phyloP scores from a whole-genome alignment of 2,329 filamentous ascomycete species.

The Scopulariopsis brevicaulis region DNA sequence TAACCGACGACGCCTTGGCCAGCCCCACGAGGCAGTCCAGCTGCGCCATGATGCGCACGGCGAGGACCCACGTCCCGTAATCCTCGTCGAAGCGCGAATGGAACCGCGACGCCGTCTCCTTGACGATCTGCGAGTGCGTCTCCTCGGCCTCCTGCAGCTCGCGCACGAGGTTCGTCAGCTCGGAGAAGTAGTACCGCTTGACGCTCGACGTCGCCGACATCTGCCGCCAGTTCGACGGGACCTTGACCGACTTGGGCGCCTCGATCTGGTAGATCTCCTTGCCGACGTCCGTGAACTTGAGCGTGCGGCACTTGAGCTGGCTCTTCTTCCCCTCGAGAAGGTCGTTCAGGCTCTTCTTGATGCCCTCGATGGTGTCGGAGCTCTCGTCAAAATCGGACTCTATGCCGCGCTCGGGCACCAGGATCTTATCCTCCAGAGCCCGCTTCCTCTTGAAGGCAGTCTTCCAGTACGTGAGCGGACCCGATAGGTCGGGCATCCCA shows the following conservation, averaged over 20 bases:
- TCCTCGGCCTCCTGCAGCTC: constrained; percentile 90
- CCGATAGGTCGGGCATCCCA: constrained; percentile 73
- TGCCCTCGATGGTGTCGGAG: constrained; percentile 61
- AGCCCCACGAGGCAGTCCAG: constrained; percentile 92
- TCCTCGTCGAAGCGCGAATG: constrained; percentile 81
- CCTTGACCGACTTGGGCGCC: constrained; percentile 71
- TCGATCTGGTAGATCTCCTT: constrained; percentile 98
- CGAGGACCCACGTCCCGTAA: constrained; percentile 74
- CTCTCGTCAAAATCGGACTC: constrained; percentile 89
- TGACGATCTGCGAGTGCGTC: constrained; percentile 80
- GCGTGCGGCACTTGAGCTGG: constrained; percentile 60
- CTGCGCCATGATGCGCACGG: constrained; percentile 83
- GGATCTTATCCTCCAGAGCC: constrained; percentile 66
- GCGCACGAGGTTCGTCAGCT: constrained; percentile 72
- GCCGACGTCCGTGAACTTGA: constrained; percentile 74
- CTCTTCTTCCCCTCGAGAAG: constrained; percentile 62
- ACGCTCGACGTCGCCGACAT: constrained; percentile 89
- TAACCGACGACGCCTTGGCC: constrained; percentile 71
- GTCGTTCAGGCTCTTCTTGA: constrained; percentile 60
- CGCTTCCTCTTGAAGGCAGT: constrained; percentile 77
- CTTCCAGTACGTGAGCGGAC: constrained; percentile 74
- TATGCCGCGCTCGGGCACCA: constrained; percentile 78
- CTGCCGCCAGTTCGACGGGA: constrained; percentile 84
- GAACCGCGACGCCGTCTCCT: constrained; percentile 74
- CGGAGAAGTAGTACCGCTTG: constrained; percentile 87